Conservation (phyloP, 768 basidiomycete genomes). For the Tricholoma flavovirens region DNA sequence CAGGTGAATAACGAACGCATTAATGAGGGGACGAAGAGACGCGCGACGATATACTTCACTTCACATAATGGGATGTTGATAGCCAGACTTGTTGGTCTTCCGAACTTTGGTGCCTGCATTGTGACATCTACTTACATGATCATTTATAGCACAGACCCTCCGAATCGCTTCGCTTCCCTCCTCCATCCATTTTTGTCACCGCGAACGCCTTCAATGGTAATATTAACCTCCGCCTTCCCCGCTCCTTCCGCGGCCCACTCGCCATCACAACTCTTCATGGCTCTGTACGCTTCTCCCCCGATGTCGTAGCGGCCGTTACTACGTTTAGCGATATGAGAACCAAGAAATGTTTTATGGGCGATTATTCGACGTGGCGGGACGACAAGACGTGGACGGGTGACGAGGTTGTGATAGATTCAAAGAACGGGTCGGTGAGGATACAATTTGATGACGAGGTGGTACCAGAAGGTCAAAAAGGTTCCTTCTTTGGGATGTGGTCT, state of each 20-base stretch:
- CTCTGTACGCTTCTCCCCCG: slow-evolving; percentile 23
- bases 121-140: background rate
- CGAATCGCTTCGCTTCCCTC: slow-evolving; percentile 16
- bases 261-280: slow-evolving; percentile 24
- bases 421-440: slow-evolving; percentile 30
- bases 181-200: slow-evolving; percentile 20
- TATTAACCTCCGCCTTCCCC: slow-evolving; percentile 31
- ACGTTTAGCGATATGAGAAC: slow-evolving; percentile 27
- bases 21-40: slow-evolving; percentile 4
- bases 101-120: background rate
- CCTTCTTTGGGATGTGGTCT: slow-evolving; percentile 13
- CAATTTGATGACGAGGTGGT: slow-evolving; percentile 30
- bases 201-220: slow-evolving; percentile 22
- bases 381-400: slow-evolving; percentile 30
- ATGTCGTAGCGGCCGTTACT: slow-evolving; percentile 18
- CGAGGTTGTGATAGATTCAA: slow-evolving; percentile 26
- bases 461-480: slow-evolving; percentile 7
- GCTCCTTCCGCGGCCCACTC: slow-evolving; percentile 34
- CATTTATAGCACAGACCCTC: background rate
- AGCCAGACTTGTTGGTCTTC: slow-evolving; percentile 17
- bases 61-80: slow-evolving; percentile 25
- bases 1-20: slow-evolving; percentile 4
- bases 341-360: slow-evolving; percentile 33
- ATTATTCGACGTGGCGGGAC: slow-evolving; percentile 16
- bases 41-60: slow-evolving; percentile 13